A percentile compares a stretch with the other conserved stretches of the same genome.
Conservation (phyloP, 2,329 filamentous ascomycete species). For the Cercospora sp. region DNA sequence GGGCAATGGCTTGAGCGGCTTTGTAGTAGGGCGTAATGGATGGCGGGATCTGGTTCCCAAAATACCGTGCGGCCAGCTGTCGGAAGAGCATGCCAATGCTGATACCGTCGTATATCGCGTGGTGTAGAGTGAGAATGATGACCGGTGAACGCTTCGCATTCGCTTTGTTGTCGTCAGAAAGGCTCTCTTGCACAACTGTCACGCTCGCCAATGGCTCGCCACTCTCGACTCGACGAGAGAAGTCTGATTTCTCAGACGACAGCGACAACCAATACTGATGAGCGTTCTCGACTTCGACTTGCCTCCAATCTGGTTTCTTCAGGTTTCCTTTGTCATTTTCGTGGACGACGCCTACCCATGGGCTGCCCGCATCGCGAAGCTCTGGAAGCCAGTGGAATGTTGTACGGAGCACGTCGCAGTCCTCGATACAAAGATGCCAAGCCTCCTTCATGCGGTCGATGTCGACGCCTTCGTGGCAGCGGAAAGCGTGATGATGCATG, state of each 20-base stretch:
- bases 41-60: neutral
- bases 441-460: conserved; percentile 13
- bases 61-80: conserved; percentile 14
- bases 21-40: conserved; percentile 19
- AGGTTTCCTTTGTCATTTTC: neutral
- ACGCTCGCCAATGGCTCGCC: conserved; percentile 11
- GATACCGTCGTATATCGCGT: conserved; percentile 27
- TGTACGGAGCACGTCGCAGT: conserved; percentile 21
- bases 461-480: conserved; percentile 8
- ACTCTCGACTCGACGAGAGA: conserved; percentile 7
- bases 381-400: conserved; percentile 21
- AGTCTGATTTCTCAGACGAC: conserved; percentile 12
- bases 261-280: conserved; percentile 14
- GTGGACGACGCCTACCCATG: conserved; percentile 23
- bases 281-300: conserved; percentile 4
- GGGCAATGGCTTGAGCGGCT: conserved; percentile 17
- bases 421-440: conserved; percentile 11
- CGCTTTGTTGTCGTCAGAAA: neutral
- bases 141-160: conserved; percentile 6
- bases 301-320: conserved; percentile 4
- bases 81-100: conserved; percentile 21
- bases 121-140: conserved; percentile 24
- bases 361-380: neutral
- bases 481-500: conserved; percentile 22
- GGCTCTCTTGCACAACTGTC: neutral